Evolutionary conservation across 371 early-diverging fungal species (phyloP).

Genomic region (Quaeritorhiza haematococci): DNA sequence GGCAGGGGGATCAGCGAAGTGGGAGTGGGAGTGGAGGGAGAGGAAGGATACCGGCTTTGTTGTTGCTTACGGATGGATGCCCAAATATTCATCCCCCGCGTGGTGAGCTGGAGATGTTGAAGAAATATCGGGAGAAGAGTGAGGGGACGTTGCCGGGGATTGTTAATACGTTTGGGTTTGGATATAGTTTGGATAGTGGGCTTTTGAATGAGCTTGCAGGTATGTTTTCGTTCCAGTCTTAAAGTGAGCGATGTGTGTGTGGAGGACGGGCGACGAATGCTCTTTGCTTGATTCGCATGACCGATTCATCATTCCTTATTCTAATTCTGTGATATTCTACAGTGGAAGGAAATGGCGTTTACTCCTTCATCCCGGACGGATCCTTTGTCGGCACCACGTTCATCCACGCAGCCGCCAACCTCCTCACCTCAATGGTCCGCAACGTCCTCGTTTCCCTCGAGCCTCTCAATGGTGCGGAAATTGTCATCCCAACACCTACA

Average conservation of each 20-base stretch:
- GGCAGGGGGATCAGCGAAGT: too few relatives aligned
- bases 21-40: too few relatives aligned
- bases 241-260: too few relatives aligned
- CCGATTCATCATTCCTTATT: too few relatives aligned
- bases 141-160: conserved; percentile 5
- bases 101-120: conserved; percentile 16
- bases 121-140: conserved; percentile 3
- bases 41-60: conserved; percentile 1
- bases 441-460: conserved; percentile 5
- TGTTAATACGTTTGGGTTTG: conserved; percentile 33
- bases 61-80: conserved; percentile 23
- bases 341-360: not conserved
- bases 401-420: conserved; percentile 19
- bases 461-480: conserved; percentile 6
- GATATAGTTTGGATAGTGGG: conserved; percentile 19
- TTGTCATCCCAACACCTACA: too few relatives aligned
- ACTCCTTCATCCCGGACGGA: conserved; percentile 8
- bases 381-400: conserved; percentile 32
- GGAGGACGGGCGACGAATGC: too few relatives aligned
- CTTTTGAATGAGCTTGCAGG: conserved; percentile 15
- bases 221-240: conserved; percentile 27
- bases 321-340: too few relatives aligned
- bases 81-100: conserved; percentile 24
- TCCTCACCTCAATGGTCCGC: not conserved
- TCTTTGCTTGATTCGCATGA: too few relatives aligned